Base-by-base conservation (phyloP, 2,329 filamentous ascomycete species). In the Calonectria montana region DNA sequence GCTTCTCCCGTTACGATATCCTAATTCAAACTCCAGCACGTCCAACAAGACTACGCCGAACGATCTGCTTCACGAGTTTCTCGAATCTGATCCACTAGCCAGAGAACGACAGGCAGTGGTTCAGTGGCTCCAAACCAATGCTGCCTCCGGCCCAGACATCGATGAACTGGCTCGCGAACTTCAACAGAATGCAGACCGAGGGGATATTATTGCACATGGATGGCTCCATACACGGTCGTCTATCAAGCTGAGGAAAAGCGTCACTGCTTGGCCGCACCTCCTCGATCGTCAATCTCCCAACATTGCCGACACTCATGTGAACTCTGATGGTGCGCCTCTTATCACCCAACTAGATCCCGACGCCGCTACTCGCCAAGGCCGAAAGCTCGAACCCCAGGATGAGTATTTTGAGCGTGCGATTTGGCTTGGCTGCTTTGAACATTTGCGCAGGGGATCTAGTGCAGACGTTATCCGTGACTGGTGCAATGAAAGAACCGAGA, bases 391-490 rank as follows among this genome's bases (percentile, higher is more conserved):
- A 80, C 90, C 92, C 27, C 91, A 96, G 78, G 97, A 99, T 80
- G 92, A 95, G 75, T 96, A 92, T 79, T 97, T 96, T 74, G 97
- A 99, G 84, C 91, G 93, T 65, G 94, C 95, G 3, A 94, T 97
- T 57, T 98, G 97, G 96, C 89, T 96, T 72, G 93, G 94, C n/a
- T 97, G 94, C 83, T 98, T 95, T 86, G 95, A 98, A 82, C 94
- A 98, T 87, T 87, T 99, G 65, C 92, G 96, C 61, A 91, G 95
- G 55, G 97, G 97, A n/a, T 92, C 91, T 75, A 91, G 88, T 73
- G 91, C 94, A 84, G 84, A 89, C 10, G 90, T 93, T 43, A 94
- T 98, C 74, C 90, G 91, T 67, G 93, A 96, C 61, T 98, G 95
- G 94, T 97, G 95, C 79, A 87, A 93, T 57, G 94, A 96, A 78